These are phyloP conservation scores for Russula emetica DNA, from an alignment of 768 basidiomycete genomes.

Conservation along the genomic window DNA sequence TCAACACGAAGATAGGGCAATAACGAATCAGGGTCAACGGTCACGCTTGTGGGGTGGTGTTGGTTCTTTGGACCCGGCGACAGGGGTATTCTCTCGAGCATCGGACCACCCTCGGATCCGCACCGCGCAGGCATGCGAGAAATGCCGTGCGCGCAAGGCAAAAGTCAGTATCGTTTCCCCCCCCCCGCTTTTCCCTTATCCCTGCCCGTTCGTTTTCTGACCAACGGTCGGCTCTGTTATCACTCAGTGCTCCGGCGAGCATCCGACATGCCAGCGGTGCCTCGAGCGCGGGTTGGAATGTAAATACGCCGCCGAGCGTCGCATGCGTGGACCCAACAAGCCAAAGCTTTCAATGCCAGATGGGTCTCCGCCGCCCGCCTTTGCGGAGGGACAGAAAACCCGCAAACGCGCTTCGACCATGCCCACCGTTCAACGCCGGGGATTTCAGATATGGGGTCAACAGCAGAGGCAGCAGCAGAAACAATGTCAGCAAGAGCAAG, in stretches of 20 bases:
- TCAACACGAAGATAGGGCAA: background rate
- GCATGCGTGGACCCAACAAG: slow-evolving; percentile 60
- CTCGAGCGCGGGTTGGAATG: slow-evolving; percentile 52
- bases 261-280: slow-evolving; percentile 66
- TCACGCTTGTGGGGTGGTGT: slow-evolving; percentile 31
- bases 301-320: slow-evolving; percentile 63
- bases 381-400: slow-evolving; percentile 3
- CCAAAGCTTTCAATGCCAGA: slow-evolving; percentile 35
- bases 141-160: slow-evolving; percentile 66
- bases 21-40: background rate
- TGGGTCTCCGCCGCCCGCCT: background rate
- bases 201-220: background rate
- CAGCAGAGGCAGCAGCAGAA: background rate
- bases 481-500: background rate
- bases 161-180: slow-evolving; percentile 46
- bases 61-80: slow-evolving; percentile 58
- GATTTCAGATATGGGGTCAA: background rate
- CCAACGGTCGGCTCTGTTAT: background rate
- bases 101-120: slow-evolving; percentile 62
- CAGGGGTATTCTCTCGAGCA: slow-evolving; percentile 62
- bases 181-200: background rate
- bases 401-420: slow-evolving; percentile 22
- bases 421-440: slow-evolving; percentile 15
- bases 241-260: slow-evolving; percentile 64
- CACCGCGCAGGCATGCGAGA: slow-evolving; percentile 72